Evolutionary conservation across 345 rosid genomes (phyloP).

Genomic region (Eucalyptus albens): DNA sequence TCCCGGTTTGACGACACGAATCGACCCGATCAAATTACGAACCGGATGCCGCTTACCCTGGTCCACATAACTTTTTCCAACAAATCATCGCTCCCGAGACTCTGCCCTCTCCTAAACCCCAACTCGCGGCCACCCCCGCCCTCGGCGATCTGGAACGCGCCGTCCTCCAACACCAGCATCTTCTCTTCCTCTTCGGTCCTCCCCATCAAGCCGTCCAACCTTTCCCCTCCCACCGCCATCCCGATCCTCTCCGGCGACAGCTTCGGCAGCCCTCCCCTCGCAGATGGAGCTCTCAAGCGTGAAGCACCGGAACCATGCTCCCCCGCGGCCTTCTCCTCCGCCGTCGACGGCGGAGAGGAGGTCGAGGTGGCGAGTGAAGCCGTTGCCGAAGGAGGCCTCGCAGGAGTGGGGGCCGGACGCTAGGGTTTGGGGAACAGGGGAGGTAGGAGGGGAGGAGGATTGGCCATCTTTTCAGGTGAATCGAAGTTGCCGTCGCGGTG

Average conservation of each 20-base stretch:
- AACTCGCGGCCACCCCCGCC: not conserved
- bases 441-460: constrained; percentile 59
- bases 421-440: constrained; percentile 49
- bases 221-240: constrained; percentile 72
- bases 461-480: constrained; percentile 60
- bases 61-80: constrained; percentile 29
- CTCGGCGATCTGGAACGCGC: constrained; percentile 54
- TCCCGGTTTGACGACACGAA: no score
- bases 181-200: constrained; percentile 69
- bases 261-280: constrained; percentile 66
- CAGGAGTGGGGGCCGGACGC: constrained; percentile 30
- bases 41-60: constrained; percentile 37
- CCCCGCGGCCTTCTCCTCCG: not conserved
- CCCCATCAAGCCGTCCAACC: constrained; percentile 38
- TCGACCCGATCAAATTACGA: no score
- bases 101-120: not conserved
- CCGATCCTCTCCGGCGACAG: constrained; percentile 62
- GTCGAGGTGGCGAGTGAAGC: constrained; percentile 49
- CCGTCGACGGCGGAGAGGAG: constrained; percentile 15
- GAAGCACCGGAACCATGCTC: constrained; percentile 56
- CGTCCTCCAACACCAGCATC: constrained; percentile 48
- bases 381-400: constrained; percentile 80
- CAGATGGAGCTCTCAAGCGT: constrained; percentile 72
- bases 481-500: not conserved
- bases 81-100: constrained; percentile 25